Conservation (phyloP, 2,329 filamentous ascomycete genomes). For the Cercospora brassicicola region DNA sequence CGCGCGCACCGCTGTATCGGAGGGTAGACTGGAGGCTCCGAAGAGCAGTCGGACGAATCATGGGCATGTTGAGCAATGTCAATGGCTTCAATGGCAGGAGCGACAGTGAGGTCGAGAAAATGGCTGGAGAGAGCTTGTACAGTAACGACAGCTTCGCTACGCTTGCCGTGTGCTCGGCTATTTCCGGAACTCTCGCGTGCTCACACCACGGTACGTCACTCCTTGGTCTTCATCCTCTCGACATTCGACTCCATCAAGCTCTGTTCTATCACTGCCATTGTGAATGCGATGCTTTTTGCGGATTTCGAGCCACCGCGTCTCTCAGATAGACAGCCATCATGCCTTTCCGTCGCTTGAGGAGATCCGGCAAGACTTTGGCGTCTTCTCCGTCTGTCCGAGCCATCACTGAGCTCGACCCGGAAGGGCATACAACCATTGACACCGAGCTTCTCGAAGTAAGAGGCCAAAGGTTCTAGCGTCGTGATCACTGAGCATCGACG, state of each 20-base stretch:
- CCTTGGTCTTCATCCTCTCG: background rate
- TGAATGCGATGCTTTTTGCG: too few relatives aligned
- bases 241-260: background rate
- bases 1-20: conserved; percentile 23
- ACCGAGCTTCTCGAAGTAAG: too few relatives aligned
- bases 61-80: conserved; percentile 21
- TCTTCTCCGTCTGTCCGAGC: too few relatives aligned
- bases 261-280: too few relatives aligned
- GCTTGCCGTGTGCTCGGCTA: background rate
- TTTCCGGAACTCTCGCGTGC: conserved; percentile 9
- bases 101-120: conserved; percentile 14
- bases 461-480: too few relatives aligned
- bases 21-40: conserved; percentile 28
- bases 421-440: too few relatives aligned
- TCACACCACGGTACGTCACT: background rate
- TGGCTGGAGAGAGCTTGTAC: conserved; percentile 11
- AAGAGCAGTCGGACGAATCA: conserved; percentile 30
- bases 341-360: too few relatives aligned
- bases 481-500: too few relatives aligned
- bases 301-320: too few relatives aligned
- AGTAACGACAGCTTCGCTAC: background rate
- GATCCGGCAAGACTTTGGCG: too few relatives aligned
- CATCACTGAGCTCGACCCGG: too few relatives aligned
- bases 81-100: conserved; percentile 10
- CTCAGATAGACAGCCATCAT: too few relatives aligned